Base-by-base conservation (phyloP, 2,329 filamentous ascomycete genomes). In the Cylindrodendrum hubeiense region DNA sequence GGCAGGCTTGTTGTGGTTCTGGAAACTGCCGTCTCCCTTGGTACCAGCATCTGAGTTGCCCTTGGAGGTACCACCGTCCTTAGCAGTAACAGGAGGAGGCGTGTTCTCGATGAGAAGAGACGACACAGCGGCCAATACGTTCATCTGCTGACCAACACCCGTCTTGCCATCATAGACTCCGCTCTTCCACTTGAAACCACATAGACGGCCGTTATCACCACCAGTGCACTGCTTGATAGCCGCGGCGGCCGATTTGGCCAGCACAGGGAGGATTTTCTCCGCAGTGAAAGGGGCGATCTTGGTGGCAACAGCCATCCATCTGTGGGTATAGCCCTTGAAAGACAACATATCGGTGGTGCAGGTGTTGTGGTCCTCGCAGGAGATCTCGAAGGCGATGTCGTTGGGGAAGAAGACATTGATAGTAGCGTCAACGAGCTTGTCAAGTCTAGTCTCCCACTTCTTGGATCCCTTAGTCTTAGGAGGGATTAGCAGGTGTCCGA, bases 271-370 rank as follows among this genome's bases (percentile, higher is more conserved):
- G 58, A 91, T 85, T n/a, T 75, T 76, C 2, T 81, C 76, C 26
- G 79, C 77, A 1, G 85, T 87, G 50, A 83, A 86, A 1, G 89
- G 88, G 1, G 87, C 87, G 30, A 90, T 70, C 64, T 87, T 81
- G 3, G 84, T 82, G 3, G 84, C 82, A 46, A 83, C 79, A 8
- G 85, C 84, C 69, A 90, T 83, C 85, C 87, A 89, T 22, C 85
- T 83, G 37, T 86, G 81, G 22, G 91, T 78, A 53, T 89, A 85
- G 15, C 87, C 89, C 72, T 91, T 90, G 82, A 90, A 91, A 6
- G 86, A 85, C 62, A 85, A 79, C 79, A 91, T 89, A 69, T 92
- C 91, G 46, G 84, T 84, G 68, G 87, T 87, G 79, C 91, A 93
- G 4, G 81, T 86, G 34, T 72, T 73, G 6, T 81, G 79, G 44